Percentiles rank a stretch among this genome's conserved stretches.
Evolutionary conservation across 2,329 filamentous ascomycete genomes (phyloP).

Genomic region (Fusarium acutatum): DNA sequence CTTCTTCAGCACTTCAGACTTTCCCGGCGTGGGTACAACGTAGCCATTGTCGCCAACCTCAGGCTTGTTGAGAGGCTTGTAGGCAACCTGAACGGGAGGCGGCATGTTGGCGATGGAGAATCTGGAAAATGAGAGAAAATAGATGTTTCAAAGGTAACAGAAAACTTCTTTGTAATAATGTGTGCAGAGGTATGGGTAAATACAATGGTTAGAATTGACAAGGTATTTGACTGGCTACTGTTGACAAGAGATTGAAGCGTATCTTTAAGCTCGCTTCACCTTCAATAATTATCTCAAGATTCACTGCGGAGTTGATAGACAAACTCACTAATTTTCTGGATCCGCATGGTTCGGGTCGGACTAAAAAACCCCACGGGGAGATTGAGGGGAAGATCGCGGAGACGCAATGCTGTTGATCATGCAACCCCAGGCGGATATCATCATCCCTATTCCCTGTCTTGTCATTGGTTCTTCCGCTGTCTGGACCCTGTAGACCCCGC

Average conservation of each 20-base stretch:
- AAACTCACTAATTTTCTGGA: not conserved
- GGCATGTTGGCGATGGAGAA: constrained; percentile 9
- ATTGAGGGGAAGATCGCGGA: constrained; percentile 18
- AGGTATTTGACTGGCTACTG: not conserved
- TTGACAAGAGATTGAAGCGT: not conserved
- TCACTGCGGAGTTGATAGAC: not conserved
- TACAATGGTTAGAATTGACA: not conserved
- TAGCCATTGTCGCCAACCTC: constrained; percentile 34
- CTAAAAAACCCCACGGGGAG: constrained; percentile 15
- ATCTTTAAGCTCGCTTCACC: constrained; percentile 5
- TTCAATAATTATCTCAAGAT: not conserved
- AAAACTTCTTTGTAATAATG: not conserved
- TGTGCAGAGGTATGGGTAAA: rapidly evolving
- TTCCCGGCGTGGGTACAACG: constrained; percentile 24
- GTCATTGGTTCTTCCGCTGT: not conserved
- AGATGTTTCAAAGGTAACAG: not conserved
- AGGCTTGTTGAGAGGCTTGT: constrained; percentile 33
- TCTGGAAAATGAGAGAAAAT: rapidly evolving
- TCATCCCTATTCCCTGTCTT: not conserved
- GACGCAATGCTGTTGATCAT: constrained; percentile 10
- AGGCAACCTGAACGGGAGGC: constrained; percentile 34
- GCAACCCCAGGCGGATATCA: not conserved
- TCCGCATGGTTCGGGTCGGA: not conserved
- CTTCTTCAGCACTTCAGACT: constrained; percentile 31
- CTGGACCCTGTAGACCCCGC: not conserved